A percentile compares a stretch with the other conserved stretches of the same genome.
These are phyloP conservation scores for Chaetomiaceae sp. DNA, from an alignment of 2,329 filamentous ascomycete genomes.

Conservation along the genomic window DNA sequence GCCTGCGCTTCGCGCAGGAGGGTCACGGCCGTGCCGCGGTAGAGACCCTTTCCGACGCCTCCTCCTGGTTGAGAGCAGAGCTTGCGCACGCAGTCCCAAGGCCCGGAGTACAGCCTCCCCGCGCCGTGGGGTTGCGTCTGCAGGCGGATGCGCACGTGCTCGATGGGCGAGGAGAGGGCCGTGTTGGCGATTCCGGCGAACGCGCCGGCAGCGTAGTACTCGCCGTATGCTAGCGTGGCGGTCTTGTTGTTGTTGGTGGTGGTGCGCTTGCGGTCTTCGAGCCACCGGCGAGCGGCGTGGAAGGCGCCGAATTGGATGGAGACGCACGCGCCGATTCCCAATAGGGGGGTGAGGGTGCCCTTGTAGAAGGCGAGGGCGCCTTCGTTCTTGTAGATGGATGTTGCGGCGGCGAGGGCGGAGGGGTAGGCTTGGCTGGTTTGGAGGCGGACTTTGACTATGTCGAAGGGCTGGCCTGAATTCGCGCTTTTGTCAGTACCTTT, in stretches of 20 bases:
- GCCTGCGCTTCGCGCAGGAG: slow-evolving; percentile 85
- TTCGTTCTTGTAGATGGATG: slow-evolving; percentile 81
- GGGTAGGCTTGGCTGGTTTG: slow-evolving; percentile 83
- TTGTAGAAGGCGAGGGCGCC: slow-evolving; percentile 95
- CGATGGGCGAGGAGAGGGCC: slow-evolving; percentile 83
- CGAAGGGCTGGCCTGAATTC: slow-evolving; percentile 61
- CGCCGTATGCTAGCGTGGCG: slow-evolving; percentile 69
- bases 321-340: slow-evolving; percentile 95
- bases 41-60: slow-evolving; percentile 68
- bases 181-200: slow-evolving; percentile 92
- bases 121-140: slow-evolving; percentile 94
- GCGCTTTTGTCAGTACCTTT: slow-evolving; percentile 2
- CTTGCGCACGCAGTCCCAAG: slow-evolving; percentile 86
- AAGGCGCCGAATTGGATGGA: slow-evolving; percentile 99
- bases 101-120: slow-evolving; percentile 72
- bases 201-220: slow-evolving; percentile 88
- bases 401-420: slow-evolving; percentile 74
- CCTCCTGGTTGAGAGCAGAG: slow-evolving; percentile 54
- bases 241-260: slow-evolving; percentile 42
- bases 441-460: slow-evolving; percentile 96
- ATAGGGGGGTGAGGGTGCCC: slow-evolving; percentile 87
- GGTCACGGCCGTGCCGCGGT: slow-evolving; percentile 84
- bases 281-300: slow-evolving; percentile 80
- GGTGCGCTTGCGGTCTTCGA: slow-evolving; percentile 68
- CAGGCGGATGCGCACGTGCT: slow-evolving; percentile 92